Evolutionary conservation across 306 rosid genomes (phyloP).

Genomic region (Lathyrus oleraceus): DNA sequence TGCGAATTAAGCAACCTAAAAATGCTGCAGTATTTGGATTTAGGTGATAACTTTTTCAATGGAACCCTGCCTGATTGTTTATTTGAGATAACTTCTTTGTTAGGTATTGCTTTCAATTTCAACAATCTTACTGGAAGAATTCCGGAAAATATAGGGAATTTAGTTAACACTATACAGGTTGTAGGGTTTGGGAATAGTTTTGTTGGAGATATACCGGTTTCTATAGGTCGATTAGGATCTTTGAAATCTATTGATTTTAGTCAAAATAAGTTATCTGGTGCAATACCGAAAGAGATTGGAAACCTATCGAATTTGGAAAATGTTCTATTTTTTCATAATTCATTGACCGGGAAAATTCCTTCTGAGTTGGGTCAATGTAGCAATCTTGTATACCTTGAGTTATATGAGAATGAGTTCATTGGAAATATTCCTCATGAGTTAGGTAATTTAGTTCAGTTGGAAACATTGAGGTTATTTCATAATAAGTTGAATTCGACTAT

Average conservation of each 20-base stretch:
- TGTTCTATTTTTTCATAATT: slow-evolving; percentile 51
- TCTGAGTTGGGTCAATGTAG: slow-evolving; percentile 55
- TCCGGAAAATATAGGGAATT: slow-evolving; percentile 62
- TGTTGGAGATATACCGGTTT: slow-evolving; percentile 64
- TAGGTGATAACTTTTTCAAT: slow-evolving; percentile 51
- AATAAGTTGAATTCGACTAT: slow-evolving; percentile 65
- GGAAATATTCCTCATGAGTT: slow-evolving; percentile 72
- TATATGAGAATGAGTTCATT: slow-evolving; percentile 49
- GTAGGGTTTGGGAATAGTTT: slow-evolving; percentile 50
- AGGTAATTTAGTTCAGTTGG: slow-evolving; percentile 57
- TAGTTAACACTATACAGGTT: slow-evolving; percentile 47
- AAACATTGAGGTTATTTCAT: slow-evolving; percentile 46
- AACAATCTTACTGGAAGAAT: slow-evolving; percentile 67
- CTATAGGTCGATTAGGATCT: slow-evolving; percentile 57
- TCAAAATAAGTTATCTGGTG: slow-evolving; percentile 64
- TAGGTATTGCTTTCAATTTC: slow-evolving; percentile 42
- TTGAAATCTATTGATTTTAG: slow-evolving; percentile 63
- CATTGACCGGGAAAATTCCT: slow-evolving; percentile 64
- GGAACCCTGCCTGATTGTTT: slow-evolving; percentile 74
- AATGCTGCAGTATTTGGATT: slow-evolving; percentile 50
- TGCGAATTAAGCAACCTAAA: slow-evolving; percentile 55
- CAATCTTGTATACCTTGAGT: slow-evolving; percentile 56
- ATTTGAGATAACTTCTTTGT: slow-evolving; percentile 69
- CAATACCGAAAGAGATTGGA: slow-evolving; percentile 61
- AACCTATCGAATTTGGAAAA: slow-evolving; percentile 51